Evolutionary conservation across 2,329 filamentous ascomycete species (phyloP), one percentile per base, ranked within the genome.

Genomic region (Aspergillus calidoustus): DNA sequence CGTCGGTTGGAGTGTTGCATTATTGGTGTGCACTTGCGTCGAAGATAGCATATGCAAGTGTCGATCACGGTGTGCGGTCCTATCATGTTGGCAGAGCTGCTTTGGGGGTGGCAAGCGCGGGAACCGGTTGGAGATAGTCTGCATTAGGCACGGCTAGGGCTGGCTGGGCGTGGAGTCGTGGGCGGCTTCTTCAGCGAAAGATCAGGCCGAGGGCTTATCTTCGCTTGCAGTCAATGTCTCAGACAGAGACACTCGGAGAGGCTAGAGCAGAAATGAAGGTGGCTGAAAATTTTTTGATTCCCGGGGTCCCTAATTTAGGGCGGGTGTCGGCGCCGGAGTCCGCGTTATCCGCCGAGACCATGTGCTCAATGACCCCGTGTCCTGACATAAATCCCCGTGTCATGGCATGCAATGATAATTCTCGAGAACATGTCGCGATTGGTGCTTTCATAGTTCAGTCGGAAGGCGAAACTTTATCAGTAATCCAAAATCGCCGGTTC

Each of bases 91-190:
- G n/a, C 23, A 28, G 28, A 4, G 53, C 19, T 55, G 41, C 25
- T 28, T 28, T 28, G 25, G 25, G 25, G 25, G 25, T 28, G 17
- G 23, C 22, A 41, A 43, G 41, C 31, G 15, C 41, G 53, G 8
- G 19, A 17, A 13, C 2, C 17, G 43, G 53, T 9, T 22, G 31
- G 25, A 17, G 15, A 47, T 55, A 55, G 53, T 46, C 25, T 55
- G 53, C 53, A 44, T 47, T 55, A 55, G 48, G 17, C 15, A 46
- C 41, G 15, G 53, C 9, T 44, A 47, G 25, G 53, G 53, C 52
- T 28, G 19, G 8, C 53, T 55, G 23, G 48, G 48, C 48, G 19
- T 22, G 34, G 34, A 41, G 34, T 25, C 7, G 9, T 25, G 46
- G 7, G n/a, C 38, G 4, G 38, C n/a, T n/a, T 43, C 38, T 43